A percentile compares a stretch with the other conserved stretches of the same genome.
Evolutionary conservation across 768 basidiomycete species (phyloP).

Genomic region (Leccinum broughii): DNA sequence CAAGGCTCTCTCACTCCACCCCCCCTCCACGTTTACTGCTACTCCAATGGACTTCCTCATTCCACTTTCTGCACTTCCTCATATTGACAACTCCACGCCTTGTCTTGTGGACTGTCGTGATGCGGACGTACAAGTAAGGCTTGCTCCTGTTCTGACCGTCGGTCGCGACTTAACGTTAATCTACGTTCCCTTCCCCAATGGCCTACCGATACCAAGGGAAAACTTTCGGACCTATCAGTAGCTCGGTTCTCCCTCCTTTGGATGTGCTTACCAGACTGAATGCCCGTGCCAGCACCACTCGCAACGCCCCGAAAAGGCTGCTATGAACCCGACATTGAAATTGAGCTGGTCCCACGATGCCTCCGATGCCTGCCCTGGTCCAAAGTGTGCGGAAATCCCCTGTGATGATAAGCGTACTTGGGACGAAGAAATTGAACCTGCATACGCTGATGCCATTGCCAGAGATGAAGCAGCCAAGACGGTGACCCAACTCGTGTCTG

Average conservation of each 20-base stretch:
- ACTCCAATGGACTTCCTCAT: too few species aligned
- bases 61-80: background rate
- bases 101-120: conserved; percentile 16
- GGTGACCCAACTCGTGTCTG: conserved; percentile 44
- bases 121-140: conserved; percentile 7
- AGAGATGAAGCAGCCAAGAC: conserved; percentile 44
- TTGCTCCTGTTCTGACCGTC: background rate
- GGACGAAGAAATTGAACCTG: background rate
- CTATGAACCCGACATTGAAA: background rate
- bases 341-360: background rate
- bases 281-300: background rate
- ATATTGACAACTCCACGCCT: too few species aligned
- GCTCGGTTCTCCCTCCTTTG: background rate
- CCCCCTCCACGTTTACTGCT: too few species aligned
- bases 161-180: background rate
- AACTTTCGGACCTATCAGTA: background rate
- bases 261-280: background rate
- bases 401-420: conserved; percentile 10
- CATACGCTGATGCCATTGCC: conserved; percentile 11
- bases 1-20: background rate
- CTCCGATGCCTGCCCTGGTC: conserved; percentile 21
- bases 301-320: background rate
- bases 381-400: conserved; percentile 22
- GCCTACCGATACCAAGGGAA: background rate
- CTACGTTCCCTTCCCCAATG: background rate